Conservation (phyloP, 1,139 yeast genomes). For the Debaryomyces sp. region DNA sequence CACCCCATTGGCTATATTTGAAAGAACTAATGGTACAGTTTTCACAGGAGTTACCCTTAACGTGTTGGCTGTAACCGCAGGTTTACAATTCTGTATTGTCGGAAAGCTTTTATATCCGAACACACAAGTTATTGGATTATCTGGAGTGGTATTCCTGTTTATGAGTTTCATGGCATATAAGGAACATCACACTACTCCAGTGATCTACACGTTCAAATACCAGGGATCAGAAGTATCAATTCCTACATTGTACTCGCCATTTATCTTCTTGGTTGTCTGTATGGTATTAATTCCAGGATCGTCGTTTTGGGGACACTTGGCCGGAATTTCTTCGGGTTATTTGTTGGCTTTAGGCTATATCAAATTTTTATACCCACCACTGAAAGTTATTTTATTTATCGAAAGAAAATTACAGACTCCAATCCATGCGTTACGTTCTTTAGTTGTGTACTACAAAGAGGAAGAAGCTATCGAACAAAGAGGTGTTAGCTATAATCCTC, state of each 20-base stretch:
- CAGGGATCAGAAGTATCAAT: slow-evolving; percentile 34
- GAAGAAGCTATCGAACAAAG: slow-evolving; percentile 53
- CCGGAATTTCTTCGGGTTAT: slow-evolving; percentile 45
- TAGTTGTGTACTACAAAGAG: slow-evolving; percentile 59
- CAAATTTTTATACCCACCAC: slow-evolving; percentile 64
- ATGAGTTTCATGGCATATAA: slow-evolving; percentile 63
- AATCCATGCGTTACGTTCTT: slow-evolving; percentile 56
- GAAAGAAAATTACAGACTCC: slow-evolving; percentile 55
- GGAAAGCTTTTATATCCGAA: slow-evolving; percentile 59
- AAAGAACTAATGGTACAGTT: slow-evolving; percentile 78
- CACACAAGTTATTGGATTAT: slow-evolving; percentile 61
- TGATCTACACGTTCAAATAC: slow-evolving; percentile 27
- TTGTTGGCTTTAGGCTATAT: slow-evolving; percentile 61
- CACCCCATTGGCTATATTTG: slow-evolving; percentile 70
- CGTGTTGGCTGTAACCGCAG: slow-evolving; percentile 70
- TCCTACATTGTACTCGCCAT: slow-evolving; percentile 67
- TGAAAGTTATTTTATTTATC: slow-evolving; percentile 63
- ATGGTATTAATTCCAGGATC: slow-evolving; percentile 52
- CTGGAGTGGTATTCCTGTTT: slow-evolving; percentile 79
- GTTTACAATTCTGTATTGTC: slow-evolving; percentile 61
- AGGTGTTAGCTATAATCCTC: slow-evolving; percentile 39
- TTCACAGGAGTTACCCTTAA: slow-evolving; percentile 84
- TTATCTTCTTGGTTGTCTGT: slow-evolving; percentile 53
- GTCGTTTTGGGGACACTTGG: slow-evolving; percentile 73
- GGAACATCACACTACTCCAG: slow-evolving; percentile 57